These are phyloP conservation scores for Trichosanthes truncata DNA, from an alignment of 306 rosid species.

Conservation along the genomic window DNA sequence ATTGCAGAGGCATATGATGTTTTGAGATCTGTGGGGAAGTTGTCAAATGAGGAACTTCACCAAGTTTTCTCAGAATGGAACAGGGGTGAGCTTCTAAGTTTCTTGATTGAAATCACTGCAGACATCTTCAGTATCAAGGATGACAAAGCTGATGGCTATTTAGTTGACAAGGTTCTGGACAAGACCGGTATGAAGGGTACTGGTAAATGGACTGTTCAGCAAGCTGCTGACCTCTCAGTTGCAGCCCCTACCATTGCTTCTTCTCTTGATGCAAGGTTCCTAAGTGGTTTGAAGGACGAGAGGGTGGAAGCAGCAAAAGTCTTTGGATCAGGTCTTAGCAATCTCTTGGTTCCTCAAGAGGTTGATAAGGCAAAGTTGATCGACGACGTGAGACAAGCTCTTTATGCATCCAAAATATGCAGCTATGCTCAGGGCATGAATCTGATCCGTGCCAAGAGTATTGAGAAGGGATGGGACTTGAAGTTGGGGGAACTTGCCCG, in stretches of 20 bases:
- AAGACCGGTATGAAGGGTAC: slow-evolving; percentile 83
- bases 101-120: slow-evolving; percentile 32
- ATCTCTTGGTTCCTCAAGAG: slow-evolving; percentile 19
- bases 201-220: slow-evolving; percentile 81
- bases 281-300: slow-evolving; percentile 69
- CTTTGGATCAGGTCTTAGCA: slow-evolving; percentile 10
- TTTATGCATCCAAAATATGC: slow-evolving; percentile 74
- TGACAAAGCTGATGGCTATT: slow-evolving; percentile 41
- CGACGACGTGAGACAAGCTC: slow-evolving; percentile 71
- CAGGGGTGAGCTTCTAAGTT: slow-evolving; percentile 30
- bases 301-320: slow-evolving; percentile 38
- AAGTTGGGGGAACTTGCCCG: slow-evolving; percentile 65
- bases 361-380: slow-evolving; percentile 53
- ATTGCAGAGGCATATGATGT: slow-evolving; percentile 32
- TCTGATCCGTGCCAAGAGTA: slow-evolving; percentile 61
- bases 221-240: slow-evolving; percentile 68
- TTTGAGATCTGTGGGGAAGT: slow-evolving; percentile 25
- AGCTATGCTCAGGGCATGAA: slow-evolving; percentile 87
- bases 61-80: slow-evolving; percentile 29
- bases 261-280: slow-evolving; percentile 57
- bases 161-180: slow-evolving; percentile 74
- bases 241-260: slow-evolving; percentile 72
- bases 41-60: slow-evolving; percentile 28
- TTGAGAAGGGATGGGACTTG: slow-evolving; percentile 62
- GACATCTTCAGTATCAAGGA: slow-evolving; percentile 68